Base-by-base conservation (phyloP, 75 land plant genomes). In the Selaginella tamariscina region DNA sequence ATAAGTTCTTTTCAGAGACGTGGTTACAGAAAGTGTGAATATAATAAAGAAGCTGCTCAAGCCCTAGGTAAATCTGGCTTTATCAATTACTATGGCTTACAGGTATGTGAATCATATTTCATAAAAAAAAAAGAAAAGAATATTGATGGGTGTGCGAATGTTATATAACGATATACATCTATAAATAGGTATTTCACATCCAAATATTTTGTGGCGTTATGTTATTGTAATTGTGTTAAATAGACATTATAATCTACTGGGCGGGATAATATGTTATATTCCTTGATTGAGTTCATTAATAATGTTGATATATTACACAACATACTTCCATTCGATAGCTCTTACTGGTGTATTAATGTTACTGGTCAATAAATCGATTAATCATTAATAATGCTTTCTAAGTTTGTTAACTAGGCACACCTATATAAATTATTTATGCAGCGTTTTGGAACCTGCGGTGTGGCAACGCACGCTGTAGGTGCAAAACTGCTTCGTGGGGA, bases 401-500 rank as follows among this genome's bases (percentile, higher is more conserved):
- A n/a, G n/a, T n/a, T n/a, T n/a, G n/a, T n/a, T n/a, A n/a, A n/a
- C n/a, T n/a, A n/a, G n/a, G n/a, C n/a, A n/a, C n/a, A n/a, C n/a
- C n/a, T n/a, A n/a, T n/a, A n/a, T 75, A 27, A 59, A 64, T n/a
- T 15, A 39, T 39, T 39, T 76, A 24, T 55, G 70, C 82, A 94
- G 98, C 82, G 98, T 59, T 94, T 94, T 80, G 98, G 98, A 77
- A 89, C 88, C 76, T 83, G 88, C 31, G 77, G 95, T 32, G 82
- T 89, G 54, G 82, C 91, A 64, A 94, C 98, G 64, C 88, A 87
- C 56, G 62, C 65, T 24, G 66, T 94, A 70, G 98, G 98, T 67
- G 88, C 91, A 32, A 75, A 87, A 55, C 81, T 94, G 71, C 86
- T 94, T 13, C 69, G 86, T 72, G 98, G 98, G 64, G 91, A 94